Conservation (phyloP, 768 basidiomycete genomes). For the Exidia glandulosa region DNA sequence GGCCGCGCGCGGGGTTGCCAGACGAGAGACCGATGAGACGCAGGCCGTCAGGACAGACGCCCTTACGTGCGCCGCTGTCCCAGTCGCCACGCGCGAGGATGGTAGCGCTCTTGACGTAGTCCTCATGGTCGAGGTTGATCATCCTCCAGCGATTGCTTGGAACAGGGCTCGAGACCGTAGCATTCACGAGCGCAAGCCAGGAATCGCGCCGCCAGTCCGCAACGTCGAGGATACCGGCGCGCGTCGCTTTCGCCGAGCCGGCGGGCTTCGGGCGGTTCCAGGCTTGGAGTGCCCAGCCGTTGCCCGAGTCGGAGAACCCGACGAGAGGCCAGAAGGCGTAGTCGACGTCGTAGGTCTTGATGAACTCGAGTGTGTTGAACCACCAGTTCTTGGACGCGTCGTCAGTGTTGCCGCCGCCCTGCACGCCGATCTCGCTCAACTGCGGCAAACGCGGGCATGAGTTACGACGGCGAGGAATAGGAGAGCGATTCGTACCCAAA, state of each 20-base stretch:
- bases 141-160: background rate
- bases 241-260: background rate
- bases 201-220: constrained; percentile 4
- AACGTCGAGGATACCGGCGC: background rate
- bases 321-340: constrained; percentile 6
- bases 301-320: constrained; percentile 2
- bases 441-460: background rate
- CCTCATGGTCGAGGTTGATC: constrained; percentile 2
- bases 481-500: constrained; percentile 6
- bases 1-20: background rate
- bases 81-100: background rate
- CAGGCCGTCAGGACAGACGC: background rate
- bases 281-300: constrained; percentile 3
- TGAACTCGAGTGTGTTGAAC: constrained; percentile 1
- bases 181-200: background rate
- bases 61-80: constrained; percentile 5
- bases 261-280: constrained; percentile 2
- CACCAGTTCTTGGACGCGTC: background rate
- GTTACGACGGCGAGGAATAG: background rate
- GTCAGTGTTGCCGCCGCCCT: background rate
- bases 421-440: background rate
- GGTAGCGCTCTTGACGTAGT: constrained; percentile 4
- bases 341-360: constrained; percentile 3
- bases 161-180: background rate
- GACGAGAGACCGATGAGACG: constrained; percentile 1